Conservation (phyloP, 2,329 filamentous ascomycete species). For the Xylariaceae sp. region DNA sequence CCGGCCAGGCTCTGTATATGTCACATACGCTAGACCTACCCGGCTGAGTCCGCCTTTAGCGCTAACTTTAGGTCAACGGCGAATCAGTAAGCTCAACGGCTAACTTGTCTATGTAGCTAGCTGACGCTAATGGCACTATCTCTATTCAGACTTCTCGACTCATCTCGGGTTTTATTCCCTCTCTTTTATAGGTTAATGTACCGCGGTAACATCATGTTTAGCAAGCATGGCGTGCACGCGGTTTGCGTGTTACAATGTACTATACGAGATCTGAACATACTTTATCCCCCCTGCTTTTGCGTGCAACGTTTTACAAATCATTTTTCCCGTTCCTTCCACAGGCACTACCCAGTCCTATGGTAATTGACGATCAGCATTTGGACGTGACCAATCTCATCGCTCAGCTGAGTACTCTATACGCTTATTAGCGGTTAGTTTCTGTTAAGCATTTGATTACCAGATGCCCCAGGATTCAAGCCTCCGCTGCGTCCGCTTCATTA, state of each 20-base stretch:
- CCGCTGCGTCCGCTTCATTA: slow-evolving; percentile 4
- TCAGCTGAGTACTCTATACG: slow-evolving; percentile 15
- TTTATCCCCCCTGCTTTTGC: slow-evolving; percentile 4
- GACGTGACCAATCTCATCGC: slow-evolving; percentile 25
- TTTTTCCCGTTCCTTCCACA: slow-evolving; percentile 9
- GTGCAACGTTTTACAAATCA: slow-evolving; percentile 20
- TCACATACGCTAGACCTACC: slow-evolving; percentile 40
- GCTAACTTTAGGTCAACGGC: slow-evolving; percentile 33
- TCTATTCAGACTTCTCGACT: slow-evolving; percentile 5
- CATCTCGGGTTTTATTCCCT: background rate
- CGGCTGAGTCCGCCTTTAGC: slow-evolving; percentile 35
- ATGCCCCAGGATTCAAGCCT: background rate
- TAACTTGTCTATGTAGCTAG: too few species aligned
- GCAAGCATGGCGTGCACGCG: slow-evolving; percentile 12
- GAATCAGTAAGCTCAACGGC: slow-evolving; percentile 31
- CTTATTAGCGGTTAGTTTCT: slow-evolving; percentile 28
- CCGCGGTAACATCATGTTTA: slow-evolving; percentile 4
- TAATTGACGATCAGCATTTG: slow-evolving; percentile 18
- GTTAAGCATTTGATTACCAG: slow-evolving; percentile 22
- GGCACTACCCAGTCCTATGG: slow-evolving; percentile 17
- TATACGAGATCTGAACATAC: slow-evolving; percentile 13
- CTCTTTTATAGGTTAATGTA: background rate
- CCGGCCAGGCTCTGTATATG: slow-evolving; percentile 26
- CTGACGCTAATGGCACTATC: slow-evolving; percentile 14
- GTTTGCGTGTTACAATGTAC: slow-evolving; percentile 27